Percentiles rank a stretch among this genome's conserved stretches.
Evolutionary conservation across 306 rosid genomes (phyloP).

Genomic region (Cucurbita maxima): DNA sequence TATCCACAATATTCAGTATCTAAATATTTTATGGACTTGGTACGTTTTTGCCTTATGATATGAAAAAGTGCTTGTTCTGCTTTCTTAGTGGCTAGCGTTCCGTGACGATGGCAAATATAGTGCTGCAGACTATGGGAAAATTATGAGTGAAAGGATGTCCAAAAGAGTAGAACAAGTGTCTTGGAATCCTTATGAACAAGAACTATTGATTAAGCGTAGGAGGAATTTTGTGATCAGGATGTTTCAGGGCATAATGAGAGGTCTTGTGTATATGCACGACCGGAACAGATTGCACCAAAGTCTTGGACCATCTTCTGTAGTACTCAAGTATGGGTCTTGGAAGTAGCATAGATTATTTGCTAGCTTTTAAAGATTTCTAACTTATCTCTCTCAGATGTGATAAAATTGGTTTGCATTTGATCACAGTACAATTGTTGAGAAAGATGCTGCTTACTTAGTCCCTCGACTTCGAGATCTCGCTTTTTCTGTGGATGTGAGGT

Average conservation of each 20-base stretch:
- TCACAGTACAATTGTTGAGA: conserved; percentile 65
- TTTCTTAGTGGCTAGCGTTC: conserved; percentile 90
- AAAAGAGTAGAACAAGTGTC: conserved; percentile 21
- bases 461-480: conserved; percentile 86
- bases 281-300: conserved; percentile 83
- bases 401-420: not conserved
- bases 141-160: conserved; percentile 50
- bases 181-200: conserved; percentile 71
- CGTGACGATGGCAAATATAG: conserved; percentile 78
- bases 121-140: conserved; percentile 77
- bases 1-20: not conserved
- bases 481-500: conserved; percentile 79
- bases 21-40: conserved; percentile 1
- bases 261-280: conserved; percentile 66
- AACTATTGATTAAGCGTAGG: conserved; percentile 36
- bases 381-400: not conserved
- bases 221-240: conserved; percentile 40
- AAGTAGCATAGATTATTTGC: conserved; percentile 8
- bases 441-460: conserved; percentile 62
- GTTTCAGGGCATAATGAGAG: conserved; percentile 72
- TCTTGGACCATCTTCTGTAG: conserved; percentile 85
- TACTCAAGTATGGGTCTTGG: conserved; percentile 50
- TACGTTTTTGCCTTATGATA: not conserved
- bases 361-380: not conserved
- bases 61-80: not conserved